Percentiles rank a stretch among this genome's conserved stretches.
Conservation (phyloP, 2,329 filamentous ascomycete genomes). For the Neoascochyta sp. region DNA sequence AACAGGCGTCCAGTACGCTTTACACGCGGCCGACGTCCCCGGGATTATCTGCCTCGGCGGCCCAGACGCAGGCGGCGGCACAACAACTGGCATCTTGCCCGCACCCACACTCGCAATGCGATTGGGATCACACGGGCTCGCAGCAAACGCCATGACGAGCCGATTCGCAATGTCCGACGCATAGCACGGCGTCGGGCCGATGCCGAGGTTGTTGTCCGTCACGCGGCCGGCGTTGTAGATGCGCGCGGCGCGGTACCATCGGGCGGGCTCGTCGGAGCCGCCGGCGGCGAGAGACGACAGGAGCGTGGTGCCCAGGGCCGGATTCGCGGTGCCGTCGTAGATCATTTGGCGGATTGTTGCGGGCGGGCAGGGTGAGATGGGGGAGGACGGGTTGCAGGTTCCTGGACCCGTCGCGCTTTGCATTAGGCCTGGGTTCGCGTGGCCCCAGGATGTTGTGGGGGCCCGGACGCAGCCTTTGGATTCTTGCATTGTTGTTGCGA, state of each 20-base stretch:
- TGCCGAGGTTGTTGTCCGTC: conserved; percentile 36
- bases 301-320: conserved; percentile 43
- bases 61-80: conserved; percentile 4
- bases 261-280: conserved; percentile 31
- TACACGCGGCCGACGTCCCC: conserved; percentile 23
- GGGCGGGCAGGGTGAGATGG: conserved; percentile 40
- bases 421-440: conserved; percentile 48
- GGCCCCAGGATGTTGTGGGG: conserved; percentile 41
- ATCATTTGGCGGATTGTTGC: conserved; percentile 42
- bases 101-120: conserved; percentile 2
- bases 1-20: conserved; percentile 28
- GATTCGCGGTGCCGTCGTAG: conserved; percentile 44
- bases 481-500: conserved; percentile 48
- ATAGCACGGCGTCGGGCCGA: conserved; percentile 50
- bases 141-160: conserved; percentile 33
- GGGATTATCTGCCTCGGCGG: conserved; percentile 7
- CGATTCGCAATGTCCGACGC: conserved; percentile 51
- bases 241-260: conserved; percentile 48
- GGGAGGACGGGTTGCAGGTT: conserved; percentile 36
- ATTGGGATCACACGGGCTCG: conserved; percentile 14
- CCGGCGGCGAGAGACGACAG: conserved; percentile 36
- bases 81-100: conserved; percentile 1
- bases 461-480: conserved; percentile 47
- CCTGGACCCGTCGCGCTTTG: conserved; percentile 37
- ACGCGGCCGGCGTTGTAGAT: conserved; percentile 50